Conservation (phyloP, 257 asterid genomes). For the Echites panduratus region DNA sequence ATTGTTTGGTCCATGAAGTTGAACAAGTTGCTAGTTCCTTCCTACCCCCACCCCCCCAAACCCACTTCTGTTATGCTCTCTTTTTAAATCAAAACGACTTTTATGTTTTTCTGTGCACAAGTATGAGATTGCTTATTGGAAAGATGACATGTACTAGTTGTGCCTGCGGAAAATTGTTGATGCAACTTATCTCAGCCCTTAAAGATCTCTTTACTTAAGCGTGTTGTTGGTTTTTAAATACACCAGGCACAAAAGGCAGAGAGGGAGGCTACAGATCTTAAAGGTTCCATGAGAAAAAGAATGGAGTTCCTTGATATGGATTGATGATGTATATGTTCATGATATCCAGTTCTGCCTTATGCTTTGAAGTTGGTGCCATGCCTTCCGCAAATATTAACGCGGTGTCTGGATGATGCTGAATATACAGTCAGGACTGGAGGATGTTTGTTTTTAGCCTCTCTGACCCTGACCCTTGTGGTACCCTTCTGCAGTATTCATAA, state of each 20-base stretch:
- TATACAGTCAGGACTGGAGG: constrained; percentile 12
- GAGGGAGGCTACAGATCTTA: constrained; percentile 78
- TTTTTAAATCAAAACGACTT: not conserved
- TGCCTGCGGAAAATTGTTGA: not conserved
- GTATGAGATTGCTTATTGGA: not conserved
- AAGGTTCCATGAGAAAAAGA: constrained; percentile 79
- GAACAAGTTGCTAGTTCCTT: not conserved
- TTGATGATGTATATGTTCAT: constrained; percentile 23
- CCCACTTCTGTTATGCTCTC: too few relatives aligned
- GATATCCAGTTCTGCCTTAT: constrained; percentile 16
- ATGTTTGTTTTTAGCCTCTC: constrained; percentile 4
- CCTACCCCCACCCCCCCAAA: too few relatives aligned
- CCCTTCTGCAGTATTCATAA: constrained; percentile 25
- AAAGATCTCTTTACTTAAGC: not conserved
- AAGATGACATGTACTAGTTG: not conserved
- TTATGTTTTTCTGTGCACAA: too few relatives aligned
- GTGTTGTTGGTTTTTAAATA: not conserved
- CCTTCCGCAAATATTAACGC: constrained; percentile 37
- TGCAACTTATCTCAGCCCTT: not conserved
- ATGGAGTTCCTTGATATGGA: constrained; percentile 95
- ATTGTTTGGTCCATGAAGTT: too few relatives aligned
- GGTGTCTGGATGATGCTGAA: constrained; percentile 17
- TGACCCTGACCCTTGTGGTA: constrained; percentile 1
- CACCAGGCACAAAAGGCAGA: constrained; percentile 81
- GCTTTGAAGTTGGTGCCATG: constrained; percentile 16